A percentile compares a stretch with the other conserved stretches of the same genome.
phyloP scores from a whole-genome alignment of 257 asterid genomes.

The Solanum bulbocastanum region DNA sequence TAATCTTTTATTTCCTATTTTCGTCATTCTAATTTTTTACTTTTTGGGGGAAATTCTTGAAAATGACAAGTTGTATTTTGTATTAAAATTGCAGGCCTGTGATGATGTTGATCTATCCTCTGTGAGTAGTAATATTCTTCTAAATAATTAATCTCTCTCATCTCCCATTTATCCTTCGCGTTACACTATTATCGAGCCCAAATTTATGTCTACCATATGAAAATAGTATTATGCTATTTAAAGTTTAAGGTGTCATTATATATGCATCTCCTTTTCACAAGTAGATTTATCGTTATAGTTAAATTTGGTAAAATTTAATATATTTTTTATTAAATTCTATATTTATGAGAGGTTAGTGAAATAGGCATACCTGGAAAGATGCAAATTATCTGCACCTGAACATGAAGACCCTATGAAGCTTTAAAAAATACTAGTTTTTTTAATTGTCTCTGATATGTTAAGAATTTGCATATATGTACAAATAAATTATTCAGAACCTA shows the following conservation, averaged over 20 bases:
- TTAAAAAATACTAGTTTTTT: too few relatives aligned
- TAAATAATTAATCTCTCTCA: not conserved
- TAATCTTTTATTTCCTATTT: not conserved
- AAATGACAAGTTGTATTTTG: not conserved
- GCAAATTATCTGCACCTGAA: not conserved
- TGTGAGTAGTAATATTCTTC: constrained; percentile 12
- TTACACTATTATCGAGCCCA: not conserved
- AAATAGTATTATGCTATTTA: too few relatives aligned
- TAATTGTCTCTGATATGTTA: too few relatives aligned
- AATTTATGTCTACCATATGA: not conserved
- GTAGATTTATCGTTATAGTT: too few relatives aligned
- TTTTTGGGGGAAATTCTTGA: not conserved
- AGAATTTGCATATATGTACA: not conserved
- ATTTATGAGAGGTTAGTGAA: too few relatives aligned
- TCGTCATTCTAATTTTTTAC: not conserved
- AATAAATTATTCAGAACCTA: not conserved
- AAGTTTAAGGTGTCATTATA: not conserved
- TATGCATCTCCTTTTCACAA: not conserved
- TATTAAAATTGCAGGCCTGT: constrained; percentile 22
- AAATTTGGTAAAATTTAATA: too few relatives aligned
- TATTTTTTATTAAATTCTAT: too few relatives aligned
- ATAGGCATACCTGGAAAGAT: too few relatives aligned
- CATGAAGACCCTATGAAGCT: not conserved
- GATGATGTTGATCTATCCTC: constrained; percentile 29
- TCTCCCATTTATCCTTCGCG: not conserved